phyloP scores from a whole-genome alignment of 1,284 basidiomycete genomes.

The Puccinia coronata region DNA sequence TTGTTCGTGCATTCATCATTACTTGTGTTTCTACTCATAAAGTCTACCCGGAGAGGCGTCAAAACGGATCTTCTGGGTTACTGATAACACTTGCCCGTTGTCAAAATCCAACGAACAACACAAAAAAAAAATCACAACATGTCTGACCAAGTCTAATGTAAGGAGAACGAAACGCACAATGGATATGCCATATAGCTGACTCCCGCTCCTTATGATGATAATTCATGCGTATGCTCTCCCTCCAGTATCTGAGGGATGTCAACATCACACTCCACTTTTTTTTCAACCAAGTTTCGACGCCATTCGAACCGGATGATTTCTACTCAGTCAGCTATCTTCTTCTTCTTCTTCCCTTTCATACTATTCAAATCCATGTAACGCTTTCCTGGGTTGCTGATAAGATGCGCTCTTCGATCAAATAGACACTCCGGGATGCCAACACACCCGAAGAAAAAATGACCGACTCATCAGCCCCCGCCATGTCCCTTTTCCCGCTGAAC shows the following conservation, averaged over 20 bases:
- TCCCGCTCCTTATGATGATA: neutral
- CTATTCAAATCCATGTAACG: too few relatives aligned
- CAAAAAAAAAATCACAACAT: neutral
- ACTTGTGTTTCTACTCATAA: neutral
- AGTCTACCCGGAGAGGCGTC: neutral
- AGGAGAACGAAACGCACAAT: neutral
- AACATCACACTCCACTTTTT: neutral
- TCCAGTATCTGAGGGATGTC: neutral
- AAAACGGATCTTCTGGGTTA: constrained; percentile 26
- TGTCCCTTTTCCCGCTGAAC: neutral
- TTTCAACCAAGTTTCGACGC: neutral
- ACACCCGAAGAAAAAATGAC: neutral
- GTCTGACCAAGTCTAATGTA: neutral
- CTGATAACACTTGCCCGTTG: constrained; percentile 17
- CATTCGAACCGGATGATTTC: neutral
- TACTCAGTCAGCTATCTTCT: neutral
- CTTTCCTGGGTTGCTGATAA: neutral
- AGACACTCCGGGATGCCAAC: neutral
- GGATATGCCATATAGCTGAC: neutral
- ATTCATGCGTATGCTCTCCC: neutral
- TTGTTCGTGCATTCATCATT: neutral
- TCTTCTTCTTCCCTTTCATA: neutral
- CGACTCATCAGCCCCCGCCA: neutral
- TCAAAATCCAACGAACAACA: neutral
- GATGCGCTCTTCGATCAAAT: neutral